A percentile compares a stretch with the other conserved stretches of the same genome.
phyloP scores from a whole-genome alignment of 73 alveolate genomes.

The Paramecium octaurelia region DNA sequence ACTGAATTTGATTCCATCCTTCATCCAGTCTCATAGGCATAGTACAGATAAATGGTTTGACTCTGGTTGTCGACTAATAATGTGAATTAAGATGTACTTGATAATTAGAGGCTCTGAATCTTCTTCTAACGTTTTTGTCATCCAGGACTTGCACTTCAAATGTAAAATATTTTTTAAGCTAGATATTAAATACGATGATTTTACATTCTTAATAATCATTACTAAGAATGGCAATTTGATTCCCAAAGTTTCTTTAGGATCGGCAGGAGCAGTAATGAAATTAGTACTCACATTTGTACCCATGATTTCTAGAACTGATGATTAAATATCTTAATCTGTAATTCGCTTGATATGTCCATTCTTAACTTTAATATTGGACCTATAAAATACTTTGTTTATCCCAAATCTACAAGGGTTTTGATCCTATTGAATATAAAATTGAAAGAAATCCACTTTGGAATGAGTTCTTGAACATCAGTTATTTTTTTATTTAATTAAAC shows the following conservation, averaged over 20 bases:
- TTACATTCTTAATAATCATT: conserved; percentile 90
- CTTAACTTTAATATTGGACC: conserved; percentile 64
- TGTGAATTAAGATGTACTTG: conserved; percentile 79
- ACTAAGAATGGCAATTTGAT: conserved; percentile 97
- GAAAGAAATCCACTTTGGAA: conserved; percentile 95
- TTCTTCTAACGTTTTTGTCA: conserved; percentile 96
- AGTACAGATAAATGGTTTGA: conserved; percentile 97
- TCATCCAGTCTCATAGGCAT: conserved; percentile 90
- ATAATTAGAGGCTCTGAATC: conserved; percentile 98
- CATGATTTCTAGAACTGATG: conserved; percentile 94
- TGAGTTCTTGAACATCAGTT: conserved; percentile 90
- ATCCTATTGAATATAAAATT: conserved; percentile 88
- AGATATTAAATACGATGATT: neutral
- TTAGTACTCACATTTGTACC: conserved; percentile 98
- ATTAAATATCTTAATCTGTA: conserved; percentile 96
- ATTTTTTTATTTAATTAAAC: conserved; percentile 13
- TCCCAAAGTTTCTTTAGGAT: conserved; percentile 94
- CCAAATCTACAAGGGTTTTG: conserved; percentile 98
- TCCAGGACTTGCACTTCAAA: conserved; percentile 97
- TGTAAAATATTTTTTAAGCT: conserved; percentile 95
- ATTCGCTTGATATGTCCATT: conserved; percentile 97
- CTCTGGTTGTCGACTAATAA: conserved; percentile 94
- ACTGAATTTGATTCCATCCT: conserved; percentile 89
- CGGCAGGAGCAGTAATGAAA: conserved; percentile 96
- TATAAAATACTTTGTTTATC: conserved; percentile 67